Conservation (phyloP, 768 basidiomycete species). For the Leccinum incarnatum region DNA sequence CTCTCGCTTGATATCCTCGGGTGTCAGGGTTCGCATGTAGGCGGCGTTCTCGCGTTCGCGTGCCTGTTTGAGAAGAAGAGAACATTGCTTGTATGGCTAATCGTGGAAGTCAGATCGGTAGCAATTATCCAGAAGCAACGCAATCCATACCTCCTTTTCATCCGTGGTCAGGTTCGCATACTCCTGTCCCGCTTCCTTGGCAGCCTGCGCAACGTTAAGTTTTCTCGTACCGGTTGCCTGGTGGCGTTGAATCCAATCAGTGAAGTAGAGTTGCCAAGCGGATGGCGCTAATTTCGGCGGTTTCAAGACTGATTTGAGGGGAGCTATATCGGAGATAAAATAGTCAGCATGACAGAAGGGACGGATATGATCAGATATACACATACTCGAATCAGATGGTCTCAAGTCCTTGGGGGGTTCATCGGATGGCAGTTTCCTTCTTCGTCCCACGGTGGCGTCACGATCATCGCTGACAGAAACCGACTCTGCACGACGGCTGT, state of each 20-base stretch:
- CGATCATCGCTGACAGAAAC: constrained; percentile 58
- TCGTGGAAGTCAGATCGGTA: constrained; percentile 20
- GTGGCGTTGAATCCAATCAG: constrained; percentile 89
- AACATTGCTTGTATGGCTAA: constrained; percentile 83
- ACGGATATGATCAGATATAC: constrained; percentile 29
- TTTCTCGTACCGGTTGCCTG: constrained; percentile 78
- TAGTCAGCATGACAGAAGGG: constrained; percentile 28
- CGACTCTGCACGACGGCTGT: constrained; percentile 68
- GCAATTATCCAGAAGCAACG: constrained; percentile 25
- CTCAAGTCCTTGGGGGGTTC: constrained; percentile 39
- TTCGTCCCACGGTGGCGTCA: constrained; percentile 72
- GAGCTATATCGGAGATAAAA: constrained; percentile 44
- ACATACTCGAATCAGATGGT: constrained; percentile 48
- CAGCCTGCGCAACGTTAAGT: constrained; percentile 92
- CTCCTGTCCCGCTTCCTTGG: constrained; percentile 90
- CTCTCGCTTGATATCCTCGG: constrained; percentile 93
- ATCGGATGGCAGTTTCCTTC: constrained; percentile 40
- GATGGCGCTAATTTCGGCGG: constrained; percentile 92
- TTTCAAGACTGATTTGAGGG: constrained; percentile 72
- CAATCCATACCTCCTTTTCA: constrained; percentile 73
- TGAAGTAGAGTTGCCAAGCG: constrained; percentile 96
- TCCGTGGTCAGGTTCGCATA: constrained; percentile 75
- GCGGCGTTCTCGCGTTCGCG: constrained; percentile 78
- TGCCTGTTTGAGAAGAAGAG: constrained; percentile 79
- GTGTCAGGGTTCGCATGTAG: constrained; percentile 87